Conservation (phyloP, 1,284 basidiomycete genomes). For the Pterula multifida region DNA sequence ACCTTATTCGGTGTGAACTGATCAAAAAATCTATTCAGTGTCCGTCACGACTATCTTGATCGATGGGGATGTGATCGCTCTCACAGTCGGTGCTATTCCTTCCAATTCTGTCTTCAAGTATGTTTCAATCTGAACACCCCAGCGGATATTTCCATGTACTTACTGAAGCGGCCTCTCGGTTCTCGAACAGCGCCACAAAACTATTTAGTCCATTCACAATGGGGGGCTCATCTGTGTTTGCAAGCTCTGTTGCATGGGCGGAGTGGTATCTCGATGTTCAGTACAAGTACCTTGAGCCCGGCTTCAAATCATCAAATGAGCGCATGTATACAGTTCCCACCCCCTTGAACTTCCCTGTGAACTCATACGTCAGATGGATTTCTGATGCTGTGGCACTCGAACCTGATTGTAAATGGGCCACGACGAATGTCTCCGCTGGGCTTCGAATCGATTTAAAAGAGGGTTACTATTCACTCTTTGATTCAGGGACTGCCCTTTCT, state of each 20-base stretch:
- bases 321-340: constrained; percentile 12
- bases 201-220: neutral
- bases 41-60: neutral
- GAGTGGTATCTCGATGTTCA: constrained; percentile 1
- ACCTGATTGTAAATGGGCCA: constrained; percentile 16
- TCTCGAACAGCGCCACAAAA: neutral
- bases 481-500: neutral
- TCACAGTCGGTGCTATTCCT: neutral
- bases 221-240: neutral
- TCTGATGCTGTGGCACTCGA: constrained; percentile 17
- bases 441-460: neutral
- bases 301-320: constrained; percentile 9
- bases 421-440: constrained; percentile 15
- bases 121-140: no score
- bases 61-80: constrained; percentile 9
- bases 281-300: neutral
- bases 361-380: constrained; percentile 16
- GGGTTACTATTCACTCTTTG: neutral
- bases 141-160: neutral
- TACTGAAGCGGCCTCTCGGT: no score
- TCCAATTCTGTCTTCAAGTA: constrained; percentile 1
- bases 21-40: neutral
- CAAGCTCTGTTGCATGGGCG: constrained; percentile 1
- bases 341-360: constrained; percentile 11
- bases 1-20: neutral